A percentile compares a stretch with the other conserved stretches of the same genome.
phyloP scores from a whole-genome alignment of 2,329 filamentous ascomycete species.

The Cladosporium sp. region DNA sequence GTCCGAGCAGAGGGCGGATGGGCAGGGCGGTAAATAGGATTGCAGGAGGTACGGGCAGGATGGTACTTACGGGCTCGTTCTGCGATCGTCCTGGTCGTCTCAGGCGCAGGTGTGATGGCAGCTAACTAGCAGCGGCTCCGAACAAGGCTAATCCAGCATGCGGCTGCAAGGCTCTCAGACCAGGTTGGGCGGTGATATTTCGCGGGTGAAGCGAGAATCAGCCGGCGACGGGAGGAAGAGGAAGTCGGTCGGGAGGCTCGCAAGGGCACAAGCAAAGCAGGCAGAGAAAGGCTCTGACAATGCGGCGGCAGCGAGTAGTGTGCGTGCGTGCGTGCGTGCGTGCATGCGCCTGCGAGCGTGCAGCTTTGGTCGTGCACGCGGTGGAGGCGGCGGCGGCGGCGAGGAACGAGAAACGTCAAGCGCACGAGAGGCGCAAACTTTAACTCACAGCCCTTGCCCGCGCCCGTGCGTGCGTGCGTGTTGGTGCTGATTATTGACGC shows the following conservation, averaged over 20 bases:
- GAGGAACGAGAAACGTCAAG: conserved; percentile 11
- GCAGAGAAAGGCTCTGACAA: not conserved
- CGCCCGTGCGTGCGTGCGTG: not conserved
- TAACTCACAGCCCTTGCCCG: conserved; percentile 1
- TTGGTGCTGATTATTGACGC: not conserved
- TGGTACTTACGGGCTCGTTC: conserved; percentile 18
- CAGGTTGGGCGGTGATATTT: conserved; percentile 19
- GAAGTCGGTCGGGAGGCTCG: conserved; percentile 9
- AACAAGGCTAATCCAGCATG: conserved; percentile 18
- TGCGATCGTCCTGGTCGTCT: conserved; percentile 16
- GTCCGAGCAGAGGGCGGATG: conserved; percentile 7
- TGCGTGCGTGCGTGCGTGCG: not conserved
- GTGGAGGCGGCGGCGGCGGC: not conserved
- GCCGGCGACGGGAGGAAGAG: conserved; percentile 15
- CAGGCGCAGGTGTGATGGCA: conserved; percentile 17
- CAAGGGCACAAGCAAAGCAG: not conserved
- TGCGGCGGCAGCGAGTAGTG: not conserved
- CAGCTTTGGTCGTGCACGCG: conserved; percentile 1
- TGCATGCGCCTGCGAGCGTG: conserved; percentile 9
- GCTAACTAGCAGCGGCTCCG: conserved; percentile 18
- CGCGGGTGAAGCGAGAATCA: conserved; percentile 19
- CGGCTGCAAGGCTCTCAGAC: conserved; percentile 19
- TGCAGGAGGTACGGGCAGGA: conserved; percentile 13
- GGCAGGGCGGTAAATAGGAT: conserved; percentile 13
- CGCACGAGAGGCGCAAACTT: conserved; percentile 5